Base-by-base conservation (phyloP, 2,329 filamentous ascomycete species). In the Exophiala sideris region DNA sequence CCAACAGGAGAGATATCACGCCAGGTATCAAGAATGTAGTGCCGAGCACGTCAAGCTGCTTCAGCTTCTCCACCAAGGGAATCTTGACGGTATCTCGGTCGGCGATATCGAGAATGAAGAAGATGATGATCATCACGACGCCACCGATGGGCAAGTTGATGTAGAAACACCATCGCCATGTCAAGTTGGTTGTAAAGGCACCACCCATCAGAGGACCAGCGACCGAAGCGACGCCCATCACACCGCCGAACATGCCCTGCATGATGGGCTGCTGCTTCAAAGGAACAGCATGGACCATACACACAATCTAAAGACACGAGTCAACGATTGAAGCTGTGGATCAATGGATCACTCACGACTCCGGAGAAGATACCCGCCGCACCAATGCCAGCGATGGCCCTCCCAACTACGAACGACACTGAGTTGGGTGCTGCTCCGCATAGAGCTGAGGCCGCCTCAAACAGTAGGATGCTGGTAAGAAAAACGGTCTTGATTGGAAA, bases 1-100 rank as follows among this genome's bases (percentile, higher is more conserved):
- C 83, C 5, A 87, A 70, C 3, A 86, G 68, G 32, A 86, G 77
- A 56, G 76, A 82, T 8, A 85, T 73, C 35, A 84, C 74, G 33
- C 76, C 76, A 0, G 83, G 82, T n/a, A 86, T 67, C 58, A 87
- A 80, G 66, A 84, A 76, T n/a, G 80, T 63, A 7, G 79, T 83
- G 16, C 83, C 83, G 1, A 84, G 64, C 1, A 80, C 79, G 51
- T 85, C 82, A 45, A 84, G 64, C 34, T 62, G 60, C 6, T 34
- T n/a, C 9, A 67, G 12, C 44, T 66, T 60, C 34, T 65, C 42
- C 32, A 46, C 52, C 12, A 61, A 18, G 6, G 59, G 42, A 53
- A 57, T 52, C 9, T 61, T 66, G 6, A 45, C 40, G 2, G 36
- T 33, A 5, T n/a, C 16, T 5, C 45, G 41, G 64, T 61, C 0